Evolutionary conservation across 108 stramenopile species (phyloP).

Genomic region (Schizochytrium sp.): DNA sequence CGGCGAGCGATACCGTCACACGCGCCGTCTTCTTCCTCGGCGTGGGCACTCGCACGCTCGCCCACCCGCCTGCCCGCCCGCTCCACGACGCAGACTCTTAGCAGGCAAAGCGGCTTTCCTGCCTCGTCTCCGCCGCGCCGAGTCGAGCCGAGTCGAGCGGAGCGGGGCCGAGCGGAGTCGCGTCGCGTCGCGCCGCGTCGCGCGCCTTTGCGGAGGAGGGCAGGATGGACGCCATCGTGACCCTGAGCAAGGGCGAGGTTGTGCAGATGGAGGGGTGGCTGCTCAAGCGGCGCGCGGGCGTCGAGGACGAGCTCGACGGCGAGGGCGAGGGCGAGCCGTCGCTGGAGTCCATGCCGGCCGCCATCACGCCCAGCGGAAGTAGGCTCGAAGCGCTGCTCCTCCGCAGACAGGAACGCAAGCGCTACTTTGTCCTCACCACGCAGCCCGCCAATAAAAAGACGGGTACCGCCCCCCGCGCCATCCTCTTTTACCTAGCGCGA

Average conservation of each 20-base stretch:
- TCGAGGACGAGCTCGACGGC: background rate
- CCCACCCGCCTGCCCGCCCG: too few relatives aligned
- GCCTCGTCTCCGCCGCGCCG: too few relatives aligned
- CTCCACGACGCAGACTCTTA: too few relatives aligned
- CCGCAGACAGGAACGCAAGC: background rate
- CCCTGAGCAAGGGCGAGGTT: background rate
- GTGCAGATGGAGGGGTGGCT: conserved; percentile 18
- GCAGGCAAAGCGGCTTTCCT: too few relatives aligned
- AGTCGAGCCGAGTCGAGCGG: too few relatives aligned
- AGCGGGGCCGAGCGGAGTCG: too few relatives aligned
- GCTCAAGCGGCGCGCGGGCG: background rate
- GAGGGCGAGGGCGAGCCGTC: background rate
- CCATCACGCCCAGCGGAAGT: background rate
- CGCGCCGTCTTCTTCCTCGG: too few relatives aligned
- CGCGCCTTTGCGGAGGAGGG: background rate
- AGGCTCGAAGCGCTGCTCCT: background rate
- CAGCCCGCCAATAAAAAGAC: background rate
- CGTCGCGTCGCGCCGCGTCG: too few relatives aligned
- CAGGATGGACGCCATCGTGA: background rate
- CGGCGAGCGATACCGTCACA: too few relatives aligned
- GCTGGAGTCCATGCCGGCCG: background rate
- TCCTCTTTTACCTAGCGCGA: background rate
- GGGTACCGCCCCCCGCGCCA: background rate
- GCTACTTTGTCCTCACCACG: conserved; percentile 6
- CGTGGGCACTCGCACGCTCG: too few relatives aligned